A percentile compares a stretch with the other conserved stretches of the same genome.
These are phyloP conservation scores for Flaveria ramosissima DNA, from an alignment of 129 eudicot species.

Conservation along the genomic window DNA sequence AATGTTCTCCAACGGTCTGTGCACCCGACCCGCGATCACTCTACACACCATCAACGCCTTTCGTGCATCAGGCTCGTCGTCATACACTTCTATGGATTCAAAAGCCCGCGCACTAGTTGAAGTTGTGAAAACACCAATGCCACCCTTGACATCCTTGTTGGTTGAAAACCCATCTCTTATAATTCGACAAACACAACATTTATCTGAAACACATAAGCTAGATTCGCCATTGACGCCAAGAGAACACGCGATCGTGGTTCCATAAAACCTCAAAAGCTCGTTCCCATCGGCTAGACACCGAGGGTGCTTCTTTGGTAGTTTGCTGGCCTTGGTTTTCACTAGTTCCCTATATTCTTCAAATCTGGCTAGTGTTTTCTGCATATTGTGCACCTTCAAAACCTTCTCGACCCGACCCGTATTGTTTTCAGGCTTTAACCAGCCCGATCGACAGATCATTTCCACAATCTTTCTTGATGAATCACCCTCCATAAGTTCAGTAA, in stretches of 20 bases:
- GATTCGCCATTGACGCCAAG: slow-evolving; percentile 78
- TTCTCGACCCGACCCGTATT: slow-evolving; percentile 74
- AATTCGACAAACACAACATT: slow-evolving; percentile 83
- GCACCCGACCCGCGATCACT: slow-evolving; percentile 95
- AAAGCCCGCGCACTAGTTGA: slow-evolving; percentile 89
- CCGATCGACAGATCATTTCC: slow-evolving; percentile 87
- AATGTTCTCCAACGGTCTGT: slow-evolving; percentile 83
- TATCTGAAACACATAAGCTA: slow-evolving; percentile 68
- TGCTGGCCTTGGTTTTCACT: slow-evolving; percentile 85
- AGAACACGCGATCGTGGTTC: slow-evolving; percentile 82
- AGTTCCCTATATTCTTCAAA: slow-evolving; percentile 87
- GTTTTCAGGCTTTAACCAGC: slow-evolving; percentile 86
- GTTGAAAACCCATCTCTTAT: slow-evolving; percentile 73
- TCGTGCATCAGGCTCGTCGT: slow-evolving; percentile 45
- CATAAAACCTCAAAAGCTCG: slow-evolving; percentile 83
- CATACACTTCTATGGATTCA: slow-evolving; percentile 57
- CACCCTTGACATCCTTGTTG: slow-evolving; percentile 60
- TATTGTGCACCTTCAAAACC: slow-evolving; percentile 90
- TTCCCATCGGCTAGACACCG: slow-evolving; percentile 95
- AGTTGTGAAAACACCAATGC: slow-evolving; percentile 88
- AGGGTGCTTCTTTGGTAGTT: slow-evolving; percentile 91
- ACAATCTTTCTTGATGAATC: slow-evolving; percentile 95
- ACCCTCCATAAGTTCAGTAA: slow-evolving; percentile 87
- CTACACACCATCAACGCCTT: slow-evolving; percentile 94
- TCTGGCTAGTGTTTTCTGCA: slow-evolving; percentile 81